Percentiles rank a stretch among this genome's conserved stretches.
phyloP scores from a whole-genome alignment of 1,284 basidiomycete genomes.

The Pascua sp. region DNA sequence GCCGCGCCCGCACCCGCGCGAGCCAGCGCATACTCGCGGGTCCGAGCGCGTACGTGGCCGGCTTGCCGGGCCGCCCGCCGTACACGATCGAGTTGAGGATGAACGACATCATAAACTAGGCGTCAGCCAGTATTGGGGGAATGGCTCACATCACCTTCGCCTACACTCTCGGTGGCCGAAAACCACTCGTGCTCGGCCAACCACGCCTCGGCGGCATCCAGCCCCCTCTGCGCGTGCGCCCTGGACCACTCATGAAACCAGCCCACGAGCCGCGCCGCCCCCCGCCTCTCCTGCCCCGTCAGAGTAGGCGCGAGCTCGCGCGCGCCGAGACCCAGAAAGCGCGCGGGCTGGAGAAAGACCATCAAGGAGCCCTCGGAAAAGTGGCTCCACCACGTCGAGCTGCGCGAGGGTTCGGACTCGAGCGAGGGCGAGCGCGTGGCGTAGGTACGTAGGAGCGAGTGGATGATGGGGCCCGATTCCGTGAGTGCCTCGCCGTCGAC shows the following conservation, averaged over 20 bases:
- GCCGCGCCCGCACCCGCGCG: conserved; percentile 3
- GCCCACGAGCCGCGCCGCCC: conserved; percentile 18
- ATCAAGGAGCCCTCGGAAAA: conserved; percentile 39
- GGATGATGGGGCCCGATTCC: conserved; percentile 39
- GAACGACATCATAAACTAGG: conserved; percentile 7
- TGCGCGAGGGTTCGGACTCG: conserved; percentile 20
- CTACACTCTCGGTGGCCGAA: conserved; percentile 31
- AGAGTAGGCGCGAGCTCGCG: conserved; percentile 2
- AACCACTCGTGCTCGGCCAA: conserved; percentile 27
- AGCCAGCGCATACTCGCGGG: not conserved
- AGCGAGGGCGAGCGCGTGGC: not conserved
- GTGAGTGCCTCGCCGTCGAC: conserved; percentile 29
- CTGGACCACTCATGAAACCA: conserved; percentile 19
- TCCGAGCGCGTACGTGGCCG: not conserved
- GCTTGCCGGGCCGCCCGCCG: not conserved
- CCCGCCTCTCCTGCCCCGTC: conserved; percentile 19
- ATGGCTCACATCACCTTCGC: conserved; percentile 39
- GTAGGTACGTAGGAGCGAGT: conserved; percentile 19
- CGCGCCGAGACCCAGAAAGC: conserved; percentile 13
- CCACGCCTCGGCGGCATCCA: conserved; percentile 26
- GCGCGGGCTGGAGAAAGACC: conserved; percentile 31
- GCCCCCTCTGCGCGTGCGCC: conserved; percentile 3
- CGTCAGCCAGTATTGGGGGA: no score
- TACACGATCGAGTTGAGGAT: conserved; percentile 1
- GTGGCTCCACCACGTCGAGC: conserved; percentile 35